These are phyloP conservation scores for Zymoseptoria ardabiliae DNA, from an alignment of 2,329 filamentous ascomycete species.

Conservation along the genomic window DNA sequence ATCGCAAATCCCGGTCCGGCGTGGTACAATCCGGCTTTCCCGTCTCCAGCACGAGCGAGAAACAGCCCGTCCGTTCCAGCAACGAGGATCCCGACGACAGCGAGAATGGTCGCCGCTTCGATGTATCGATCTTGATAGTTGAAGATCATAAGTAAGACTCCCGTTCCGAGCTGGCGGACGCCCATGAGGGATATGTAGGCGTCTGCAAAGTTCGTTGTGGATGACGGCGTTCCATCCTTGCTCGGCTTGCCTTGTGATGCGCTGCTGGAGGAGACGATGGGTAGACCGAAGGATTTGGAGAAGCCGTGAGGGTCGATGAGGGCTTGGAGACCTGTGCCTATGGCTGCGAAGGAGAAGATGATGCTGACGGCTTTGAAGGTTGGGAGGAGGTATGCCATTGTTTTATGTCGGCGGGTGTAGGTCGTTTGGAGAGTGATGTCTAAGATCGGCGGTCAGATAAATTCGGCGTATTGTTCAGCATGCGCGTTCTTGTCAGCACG, in stretches of 20 bases:
- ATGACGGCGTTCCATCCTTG: neutral
- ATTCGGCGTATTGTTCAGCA: too few species aligned
- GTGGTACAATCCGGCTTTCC: neutral
- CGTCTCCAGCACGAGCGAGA: neutral
- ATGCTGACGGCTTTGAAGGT: constrained; percentile 1
- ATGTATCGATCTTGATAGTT: neutral
- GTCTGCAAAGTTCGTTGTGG: neutral
- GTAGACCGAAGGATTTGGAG: constrained; percentile 2
- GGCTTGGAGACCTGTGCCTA: neutral
- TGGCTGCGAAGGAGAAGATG: constrained; percentile 2
- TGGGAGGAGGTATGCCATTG: neutral
- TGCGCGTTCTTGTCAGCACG: too few species aligned
- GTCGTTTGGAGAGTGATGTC: too few species aligned
- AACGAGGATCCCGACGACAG: constrained; percentile 1
- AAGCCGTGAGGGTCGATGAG: constrained; percentile 2
- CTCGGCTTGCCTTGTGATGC: neutral
- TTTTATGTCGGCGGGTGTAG: too few species aligned
- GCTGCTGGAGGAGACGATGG: neutral
- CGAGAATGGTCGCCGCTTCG: constrained; percentile 1
- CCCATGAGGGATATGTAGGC: constrained; percentile 2
- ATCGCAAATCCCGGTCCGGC: constrained; percentile 1
- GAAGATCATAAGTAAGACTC: constrained; percentile 1
- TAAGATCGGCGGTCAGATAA: too few species aligned
- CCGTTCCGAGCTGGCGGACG: constrained; percentile 1
- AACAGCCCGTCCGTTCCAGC: neutral